Evolutionary conservation across 352 stramenopile species (phyloP).

Genomic region (Blastocystis sp.): DNA sequence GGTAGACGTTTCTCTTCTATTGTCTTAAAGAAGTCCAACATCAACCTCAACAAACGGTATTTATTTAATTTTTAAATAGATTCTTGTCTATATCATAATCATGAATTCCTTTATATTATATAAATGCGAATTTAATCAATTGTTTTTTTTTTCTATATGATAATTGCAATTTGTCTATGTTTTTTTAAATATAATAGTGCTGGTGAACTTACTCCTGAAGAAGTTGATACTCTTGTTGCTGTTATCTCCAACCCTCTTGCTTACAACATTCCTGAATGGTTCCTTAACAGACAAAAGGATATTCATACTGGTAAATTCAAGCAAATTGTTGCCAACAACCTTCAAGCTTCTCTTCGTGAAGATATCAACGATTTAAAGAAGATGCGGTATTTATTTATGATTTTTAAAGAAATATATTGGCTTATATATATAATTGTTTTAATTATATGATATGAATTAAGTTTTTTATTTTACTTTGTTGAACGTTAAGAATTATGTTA

Average conservation of each 20-base stretch:
- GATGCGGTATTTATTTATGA: conserved; percentile 62
- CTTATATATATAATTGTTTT: background rate
- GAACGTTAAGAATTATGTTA: background rate
- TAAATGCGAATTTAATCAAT: background rate
- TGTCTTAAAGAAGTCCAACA: conserved; percentile 97
- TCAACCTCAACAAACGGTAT: conserved; percentile 85
- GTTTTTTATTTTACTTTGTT: background rate
- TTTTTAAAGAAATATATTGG: background rate
- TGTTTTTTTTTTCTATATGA: too few species aligned
- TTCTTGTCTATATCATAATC: too few species aligned
- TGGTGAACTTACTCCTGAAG: conserved; percentile 88
- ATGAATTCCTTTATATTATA: too few species aligned
- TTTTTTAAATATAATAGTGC: conserved; percentile 47
- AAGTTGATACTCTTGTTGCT: conserved; percentile 96
- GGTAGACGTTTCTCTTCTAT: conserved; percentile 27
- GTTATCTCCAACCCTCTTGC: conserved; percentile 96
- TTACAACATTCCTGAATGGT: conserved; percentile 99
- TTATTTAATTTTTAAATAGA: too few species aligned
- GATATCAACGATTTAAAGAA: conserved; percentile 99
- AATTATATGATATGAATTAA: background rate
- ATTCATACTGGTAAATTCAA: conserved; percentile 97
- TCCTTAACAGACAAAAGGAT: conserved; percentile 99
- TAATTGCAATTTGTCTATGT: conserved; percentile 8
- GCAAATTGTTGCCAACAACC: conserved; percentile 89
- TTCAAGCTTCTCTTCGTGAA: conserved; percentile 91